Evolutionary conservation across 2,329 filamentous ascomycete genomes (phyloP), one percentile per base, ranked within the genome.

Genomic region (Fusarium sp.): DNA sequence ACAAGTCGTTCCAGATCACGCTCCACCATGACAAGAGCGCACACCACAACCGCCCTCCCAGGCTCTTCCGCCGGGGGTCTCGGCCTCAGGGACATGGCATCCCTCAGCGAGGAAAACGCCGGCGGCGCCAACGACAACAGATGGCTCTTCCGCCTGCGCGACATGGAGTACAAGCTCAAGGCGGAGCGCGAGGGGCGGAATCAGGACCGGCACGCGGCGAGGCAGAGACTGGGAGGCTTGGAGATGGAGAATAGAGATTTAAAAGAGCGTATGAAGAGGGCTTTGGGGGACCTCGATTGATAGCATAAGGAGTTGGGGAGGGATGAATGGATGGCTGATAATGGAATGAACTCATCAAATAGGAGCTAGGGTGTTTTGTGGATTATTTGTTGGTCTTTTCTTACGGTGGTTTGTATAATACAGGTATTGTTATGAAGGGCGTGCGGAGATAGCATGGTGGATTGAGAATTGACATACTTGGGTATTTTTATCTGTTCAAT

Each of bases 161-260:
- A 98, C 75, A 82, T 98, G 70, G 96, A 99, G 82, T 86, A 90
- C 68, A 88, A 96, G 71, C 83, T 99, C 19, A 97, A 97, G 77
- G 89, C 92, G 44, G 96, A 99, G 80, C 83, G 96, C 15, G 96
- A 98, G 78, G 94, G 90, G 2, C 83, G 96, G 43, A 83, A 96
- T 52, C 83, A 97, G 58, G 96, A 99, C 79, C 88, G 96, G 5
- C 91, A 87, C 46, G 94, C 93, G 23, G 95, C 95, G 26, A 83
- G 92, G 54, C 91, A 94, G 80, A 83, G 95, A 51, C 80, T 97
- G 1, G 90, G 93, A 59, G 91, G 94, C 63, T 85, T 91, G n/a
- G 86, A 89, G 75, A 82, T 85, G 53, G 90, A 94, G 80, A 93
- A 93, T 74, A 86, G 90, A 68, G 88, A 91, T 68, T 79, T 96